phyloP scores from a whole-genome alignment of 371 early-diverging fungal species.

The Parasitella parasitica region DNA sequence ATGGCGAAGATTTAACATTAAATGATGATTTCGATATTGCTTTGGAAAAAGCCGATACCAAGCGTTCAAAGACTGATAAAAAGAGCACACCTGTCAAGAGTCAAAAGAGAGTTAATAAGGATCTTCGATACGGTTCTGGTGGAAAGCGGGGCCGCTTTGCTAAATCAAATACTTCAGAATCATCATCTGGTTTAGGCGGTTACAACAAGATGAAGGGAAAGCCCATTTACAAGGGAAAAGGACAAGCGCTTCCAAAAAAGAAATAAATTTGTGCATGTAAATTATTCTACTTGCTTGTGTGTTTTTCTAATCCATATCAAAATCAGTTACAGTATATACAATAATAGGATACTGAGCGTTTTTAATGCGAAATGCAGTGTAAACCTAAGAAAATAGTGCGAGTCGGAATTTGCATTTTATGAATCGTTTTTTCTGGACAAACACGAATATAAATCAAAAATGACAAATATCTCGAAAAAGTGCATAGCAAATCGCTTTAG shows the following conservation, averaged over 20 bases:
- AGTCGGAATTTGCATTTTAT: too few species aligned
- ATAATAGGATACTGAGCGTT: too few species aligned
- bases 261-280: constrained; percentile 1
- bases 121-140: constrained; percentile 85
- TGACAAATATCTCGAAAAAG: too few species aligned
- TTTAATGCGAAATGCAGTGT: too few species aligned
- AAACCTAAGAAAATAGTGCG: too few species aligned
- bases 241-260: not conserved
- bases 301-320: not conserved
- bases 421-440: too few species aligned
- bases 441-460: too few species aligned
- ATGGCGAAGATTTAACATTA: constrained; percentile 31
- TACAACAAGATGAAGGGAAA: constrained; percentile 46
- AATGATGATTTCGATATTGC: constrained; percentile 88
- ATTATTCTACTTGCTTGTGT: not conserved
- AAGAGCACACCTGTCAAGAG: constrained; percentile 39
- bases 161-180: constrained; percentile 84
- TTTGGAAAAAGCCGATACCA: constrained; percentile 61
- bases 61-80: constrained; percentile 30
- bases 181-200: constrained; percentile 65
- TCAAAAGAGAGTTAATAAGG: constrained; percentile 52
- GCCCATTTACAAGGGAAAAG: constrained; percentile 21
- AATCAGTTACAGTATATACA: too few species aligned
- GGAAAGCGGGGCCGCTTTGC: constrained; percentile 73
- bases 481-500: too few species aligned